Evolutionary conservation across 1,139 yeast species (phyloP).

Genomic region (Sugiyamaella xylanicola): DNA sequence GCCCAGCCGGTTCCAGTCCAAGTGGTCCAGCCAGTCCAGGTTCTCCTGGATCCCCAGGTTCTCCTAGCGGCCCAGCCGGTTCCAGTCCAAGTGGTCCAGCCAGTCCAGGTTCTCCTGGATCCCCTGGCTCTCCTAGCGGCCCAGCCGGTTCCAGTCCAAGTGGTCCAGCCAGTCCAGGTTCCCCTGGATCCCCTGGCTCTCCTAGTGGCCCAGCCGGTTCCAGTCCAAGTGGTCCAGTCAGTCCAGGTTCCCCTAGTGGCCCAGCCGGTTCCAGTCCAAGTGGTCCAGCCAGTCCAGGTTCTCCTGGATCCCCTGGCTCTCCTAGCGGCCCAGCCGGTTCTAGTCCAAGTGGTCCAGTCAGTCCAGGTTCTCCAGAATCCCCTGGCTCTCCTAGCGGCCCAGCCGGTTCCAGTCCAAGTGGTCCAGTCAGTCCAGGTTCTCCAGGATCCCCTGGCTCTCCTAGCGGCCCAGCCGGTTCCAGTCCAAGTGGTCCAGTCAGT

Average conservation of each 20-base stretch:
- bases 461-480: constrained; percentile 17
- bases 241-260: background rate
- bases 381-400: constrained; percentile 19
- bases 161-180: background rate
- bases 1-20: too few species aligned
- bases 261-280: background rate
- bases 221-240: too few species aligned
- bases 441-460: constrained; percentile 7
- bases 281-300: background rate
- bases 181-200: background rate
- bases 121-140: background rate
- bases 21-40: too few species aligned
- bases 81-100: too few species aligned
- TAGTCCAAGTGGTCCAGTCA: background rate
- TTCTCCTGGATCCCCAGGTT: too few species aligned
- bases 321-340: background rate
- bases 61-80: too few species aligned
- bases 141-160: too few species aligned
- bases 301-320: background rate
- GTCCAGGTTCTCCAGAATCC: background rate
- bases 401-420: constrained; percentile 24
- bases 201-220: background rate
- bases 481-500: constrained; percentile 20
- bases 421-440: constrained; percentile 22
- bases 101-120: background rate